These are phyloP conservation scores for Diplocarpon mali DNA, from an alignment of 2,329 filamentous ascomycete genomes.

Conservation along the genomic window DNA sequence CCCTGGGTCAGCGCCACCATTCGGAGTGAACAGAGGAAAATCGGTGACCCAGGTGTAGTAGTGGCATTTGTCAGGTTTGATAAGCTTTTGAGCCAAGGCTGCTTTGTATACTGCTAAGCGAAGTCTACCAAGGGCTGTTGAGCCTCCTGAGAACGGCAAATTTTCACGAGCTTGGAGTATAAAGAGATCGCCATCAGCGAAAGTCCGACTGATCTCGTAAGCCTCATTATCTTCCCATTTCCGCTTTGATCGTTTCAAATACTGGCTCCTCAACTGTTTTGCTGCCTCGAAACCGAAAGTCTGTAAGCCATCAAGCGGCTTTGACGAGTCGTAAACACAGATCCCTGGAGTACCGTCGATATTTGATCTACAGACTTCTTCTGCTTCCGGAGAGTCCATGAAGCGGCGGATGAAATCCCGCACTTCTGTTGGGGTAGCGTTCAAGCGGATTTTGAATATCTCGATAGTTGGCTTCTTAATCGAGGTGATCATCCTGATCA, in stretches of 20 bases:
- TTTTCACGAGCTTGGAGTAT: slow-evolving; percentile 67
- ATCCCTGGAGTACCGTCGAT: slow-evolving; percentile 70
- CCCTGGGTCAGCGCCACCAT: slow-evolving; percentile 40
- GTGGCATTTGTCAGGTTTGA: slow-evolving; percentile 33
- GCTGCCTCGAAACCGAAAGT: slow-evolving; percentile 65
- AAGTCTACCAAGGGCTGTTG: slow-evolving; percentile 37
- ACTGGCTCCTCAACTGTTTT: slow-evolving; percentile 33
- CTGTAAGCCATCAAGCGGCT: slow-evolving; percentile 66
- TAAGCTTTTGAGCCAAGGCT: slow-evolving; percentile 18
- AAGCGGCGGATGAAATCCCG: slow-evolving; percentile 55
- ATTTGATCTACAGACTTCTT: slow-evolving; percentile 51
- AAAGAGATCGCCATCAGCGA: slow-evolving; percentile 64
- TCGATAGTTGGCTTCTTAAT: slow-evolving; percentile 62
- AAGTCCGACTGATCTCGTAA: slow-evolving; percentile 27
- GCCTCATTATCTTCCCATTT: slow-evolving; percentile 12
- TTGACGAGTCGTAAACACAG: slow-evolving; percentile 61
- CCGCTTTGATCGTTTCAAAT: neutral
- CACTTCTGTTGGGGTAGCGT: slow-evolving; percentile 40
- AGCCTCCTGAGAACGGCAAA: slow-evolving; percentile 57
- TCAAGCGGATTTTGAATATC: slow-evolving; percentile 55
- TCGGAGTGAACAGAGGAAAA: slow-evolving; percentile 84
- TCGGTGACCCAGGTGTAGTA: slow-evolving; percentile 74
- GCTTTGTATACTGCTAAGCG: slow-evolving; percentile 24
- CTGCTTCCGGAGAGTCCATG: slow-evolving; percentile 52
- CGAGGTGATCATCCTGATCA: slow-evolving; percentile 64